These are phyloP conservation scores for Tieghemostelium lacteum DNA, from an alignment of 78 protist species.

Conservation along the genomic window DNA sequence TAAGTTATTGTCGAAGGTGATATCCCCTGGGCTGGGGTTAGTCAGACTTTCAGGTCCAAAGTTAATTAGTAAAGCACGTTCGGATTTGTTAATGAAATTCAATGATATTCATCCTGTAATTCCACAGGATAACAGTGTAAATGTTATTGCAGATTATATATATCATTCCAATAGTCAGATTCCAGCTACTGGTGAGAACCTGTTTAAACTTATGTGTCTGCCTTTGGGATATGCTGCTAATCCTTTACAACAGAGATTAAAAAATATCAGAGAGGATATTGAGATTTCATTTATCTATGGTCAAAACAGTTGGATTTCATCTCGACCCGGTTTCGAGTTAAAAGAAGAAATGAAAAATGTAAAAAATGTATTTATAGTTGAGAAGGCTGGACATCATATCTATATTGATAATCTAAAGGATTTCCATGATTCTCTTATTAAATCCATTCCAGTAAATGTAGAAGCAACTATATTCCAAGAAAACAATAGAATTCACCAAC, in stretches of 20 bases:
- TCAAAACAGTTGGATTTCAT: slow-evolving; percentile 45
- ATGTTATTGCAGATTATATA: slow-evolving; percentile 45
- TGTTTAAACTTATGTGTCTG: slow-evolving; percentile 10
- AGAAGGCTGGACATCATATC: slow-evolving; percentile 44
- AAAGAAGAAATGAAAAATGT: slow-evolving; percentile 37
- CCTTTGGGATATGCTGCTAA: slow-evolving; percentile 60
- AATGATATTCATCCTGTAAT: slow-evolving; percentile 9
- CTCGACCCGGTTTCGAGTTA: slow-evolving; percentile 1
- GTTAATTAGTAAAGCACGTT: slow-evolving; percentile 5
- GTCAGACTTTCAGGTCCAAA: slow-evolving; percentile 33
- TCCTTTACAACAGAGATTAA: slow-evolving; percentile 19
- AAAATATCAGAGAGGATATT: slow-evolving; percentile 10
- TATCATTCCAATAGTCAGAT: slow-evolving; percentile 33
- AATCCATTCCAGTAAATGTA: not conserved
- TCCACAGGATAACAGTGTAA: not conserved
- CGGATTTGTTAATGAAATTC: slow-evolving; percentile 32
- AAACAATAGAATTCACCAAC: no score
- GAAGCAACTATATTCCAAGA: no score
- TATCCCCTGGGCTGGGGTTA: slow-evolving; percentile 8
- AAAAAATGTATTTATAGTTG: slow-evolving; percentile 29
- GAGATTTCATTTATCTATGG: slow-evolving; percentile 57
- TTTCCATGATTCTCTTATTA: slow-evolving; percentile 28
- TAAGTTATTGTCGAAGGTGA: slow-evolving; percentile 7
- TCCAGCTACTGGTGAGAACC: slow-evolving; percentile 66
- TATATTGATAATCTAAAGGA: slow-evolving; percentile 24